phyloP scores from a whole-genome alignment of 1,139 yeast species.

The Yamadazyma kanchanaburiensis region DNA sequence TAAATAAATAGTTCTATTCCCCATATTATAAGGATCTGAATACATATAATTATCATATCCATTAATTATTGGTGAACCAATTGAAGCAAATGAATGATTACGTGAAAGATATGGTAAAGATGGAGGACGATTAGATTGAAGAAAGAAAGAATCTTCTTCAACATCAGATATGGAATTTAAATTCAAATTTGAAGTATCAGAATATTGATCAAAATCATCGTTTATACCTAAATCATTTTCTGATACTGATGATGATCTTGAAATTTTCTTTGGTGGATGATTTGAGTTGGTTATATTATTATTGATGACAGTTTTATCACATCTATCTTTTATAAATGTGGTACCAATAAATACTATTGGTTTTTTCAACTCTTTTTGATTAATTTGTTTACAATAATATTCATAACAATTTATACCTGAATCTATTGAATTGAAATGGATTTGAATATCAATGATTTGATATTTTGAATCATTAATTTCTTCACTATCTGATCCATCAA shows the following conservation, averaged over 20 bases:
- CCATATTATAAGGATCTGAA: constrained; percentile 25
- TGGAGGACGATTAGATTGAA: constrained; percentile 2
- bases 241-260: constrained; percentile 6
- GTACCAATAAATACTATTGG: constrained; percentile 6
- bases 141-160: constrained; percentile 4
- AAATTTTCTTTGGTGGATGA: constrained; percentile 2
- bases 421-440: constrained; percentile 42
- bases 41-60: constrained; percentile 7
- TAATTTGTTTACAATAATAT: constrained; percentile 23
- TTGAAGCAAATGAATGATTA: constrained; percentile 5
- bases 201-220: constrained; percentile 3
- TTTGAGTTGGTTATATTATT: not conserved
- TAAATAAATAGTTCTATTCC: constrained; percentile 43
- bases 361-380: constrained; percentile 1
- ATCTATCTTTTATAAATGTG: constrained; percentile 33
- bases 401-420: constrained; percentile 39
- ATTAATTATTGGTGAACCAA: constrained; percentile 2
- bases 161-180: constrained; percentile 4
- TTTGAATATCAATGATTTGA: constrained; percentile 4
- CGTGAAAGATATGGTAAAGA: constrained; percentile 3
- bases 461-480: constrained; percentile 8
- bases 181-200: constrained; percentile 5
- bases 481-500: constrained; percentile 4
- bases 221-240: constrained; percentile 3
- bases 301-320: constrained; percentile 23